Evolutionary conservation across 2,329 filamentous ascomycete genomes (phyloP).

Genomic region (Beauveria medogensis): DNA sequence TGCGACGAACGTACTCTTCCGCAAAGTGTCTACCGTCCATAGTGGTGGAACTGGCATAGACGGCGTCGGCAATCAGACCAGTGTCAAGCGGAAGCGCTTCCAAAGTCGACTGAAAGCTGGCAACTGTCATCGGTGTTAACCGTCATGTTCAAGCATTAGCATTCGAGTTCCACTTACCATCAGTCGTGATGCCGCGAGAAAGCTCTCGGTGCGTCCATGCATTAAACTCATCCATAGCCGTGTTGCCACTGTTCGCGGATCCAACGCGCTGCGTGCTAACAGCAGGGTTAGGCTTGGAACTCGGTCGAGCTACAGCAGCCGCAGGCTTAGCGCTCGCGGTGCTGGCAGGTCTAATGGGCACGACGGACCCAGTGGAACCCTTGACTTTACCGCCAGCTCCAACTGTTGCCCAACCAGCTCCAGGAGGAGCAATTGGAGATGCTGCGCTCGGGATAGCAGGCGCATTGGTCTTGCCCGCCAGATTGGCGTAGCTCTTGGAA

Average conservation of each 20-base stretch:
- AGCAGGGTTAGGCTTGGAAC: conserved; percentile 36
- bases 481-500: conserved; percentile 88
- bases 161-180: conserved; percentile 35
- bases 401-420: conserved; percentile 81
- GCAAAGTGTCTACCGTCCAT: conserved; percentile 91
- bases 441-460: conserved; percentile 24
- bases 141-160: not conserved
- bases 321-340: conserved; percentile 32
- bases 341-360: conserved; percentile 38
- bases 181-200: conserved; percentile 57
- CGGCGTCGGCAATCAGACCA: conserved; percentile 78
- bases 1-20: conserved; percentile 87
- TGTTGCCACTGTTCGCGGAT: conserved; percentile 29
- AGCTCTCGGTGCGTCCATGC: conserved; percentile 86
- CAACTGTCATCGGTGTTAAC: conserved; percentile 42
- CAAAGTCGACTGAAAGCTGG: conserved; percentile 71
- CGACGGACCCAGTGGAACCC: conserved; percentile 52
- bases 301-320: conserved; percentile 42
- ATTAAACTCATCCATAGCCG: conserved; percentile 81
- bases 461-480: conserved; percentile 63
- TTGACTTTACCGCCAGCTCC: conserved; percentile 91
- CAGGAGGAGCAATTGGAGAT: conserved; percentile 32
- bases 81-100: conserved; percentile 67
- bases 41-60: conserved; percentile 79
- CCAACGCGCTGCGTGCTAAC: not conserved